Evolutionary conservation across 1,284 basidiomycete species (phyloP).

Genomic region (Leucoagaricus sp.): DNA sequence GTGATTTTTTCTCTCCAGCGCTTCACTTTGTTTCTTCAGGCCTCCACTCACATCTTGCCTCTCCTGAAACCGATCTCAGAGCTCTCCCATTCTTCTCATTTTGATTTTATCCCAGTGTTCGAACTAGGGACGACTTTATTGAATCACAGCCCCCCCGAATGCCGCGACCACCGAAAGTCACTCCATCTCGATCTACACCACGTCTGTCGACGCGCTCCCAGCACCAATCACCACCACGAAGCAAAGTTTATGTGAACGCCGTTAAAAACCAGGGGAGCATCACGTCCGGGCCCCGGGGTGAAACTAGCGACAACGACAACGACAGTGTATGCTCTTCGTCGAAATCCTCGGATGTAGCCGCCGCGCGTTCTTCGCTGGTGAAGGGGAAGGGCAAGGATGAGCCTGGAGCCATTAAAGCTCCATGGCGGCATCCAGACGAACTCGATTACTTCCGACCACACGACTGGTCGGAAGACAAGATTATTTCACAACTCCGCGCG

Average conservation of each 20-base stretch:
- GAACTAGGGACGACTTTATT: no score
- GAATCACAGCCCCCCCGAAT: background rate
- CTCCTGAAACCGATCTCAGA: no score
- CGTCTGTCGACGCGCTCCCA: conserved; percentile 13
- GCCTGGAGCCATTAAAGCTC: background rate
- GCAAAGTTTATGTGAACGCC: conserved; percentile 2
- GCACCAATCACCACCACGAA: conserved; percentile 7
- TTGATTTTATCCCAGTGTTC: background rate
- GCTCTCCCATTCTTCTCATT: background rate
- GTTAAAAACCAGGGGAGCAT: background rate
- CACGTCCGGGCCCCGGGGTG: background rate
- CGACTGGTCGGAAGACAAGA: conserved; percentile 30
- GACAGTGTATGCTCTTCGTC: conserved; percentile 13
- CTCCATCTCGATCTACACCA: conserved; percentile 9
- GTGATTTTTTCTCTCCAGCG: background rate
- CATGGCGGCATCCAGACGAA: conserved; percentile 39
- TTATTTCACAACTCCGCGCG: conserved; percentile 35
- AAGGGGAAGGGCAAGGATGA: conserved; percentile 5
- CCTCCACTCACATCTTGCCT: background rate
- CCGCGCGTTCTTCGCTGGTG: background rate
- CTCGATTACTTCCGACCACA: conserved; percentile 34
- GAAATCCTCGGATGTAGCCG: conserved; percentile 10
- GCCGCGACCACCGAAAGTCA: conserved; percentile 5
- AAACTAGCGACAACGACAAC: conserved; percentile 12
- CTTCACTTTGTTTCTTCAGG: background rate